Percentiles rank a stretch among this genome's conserved stretches.
These are phyloP conservation scores for Epichloe typhina DNA, from an alignment of 2,329 filamentous ascomycete species.

Conservation along the genomic window DNA sequence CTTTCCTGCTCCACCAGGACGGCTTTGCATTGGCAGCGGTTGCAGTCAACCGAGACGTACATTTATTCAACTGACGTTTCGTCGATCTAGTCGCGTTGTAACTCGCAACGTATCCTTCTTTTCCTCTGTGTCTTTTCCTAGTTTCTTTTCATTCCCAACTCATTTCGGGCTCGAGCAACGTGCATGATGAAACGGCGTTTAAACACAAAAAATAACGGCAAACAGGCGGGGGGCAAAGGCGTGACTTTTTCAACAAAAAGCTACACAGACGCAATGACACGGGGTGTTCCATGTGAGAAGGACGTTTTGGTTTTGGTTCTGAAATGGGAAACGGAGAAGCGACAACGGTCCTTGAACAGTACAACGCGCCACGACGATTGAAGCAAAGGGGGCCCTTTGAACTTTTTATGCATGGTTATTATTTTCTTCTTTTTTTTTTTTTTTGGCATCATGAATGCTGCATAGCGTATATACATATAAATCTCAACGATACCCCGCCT, in stretches of 20 bases:
- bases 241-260: conserved; percentile 32
- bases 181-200: conserved; percentile 7
- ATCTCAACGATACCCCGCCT: conserved; percentile 28
- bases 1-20: conserved; percentile 6
- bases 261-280: conserved; percentile 13
- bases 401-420: conserved; percentile 9
- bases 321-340: not conserved
- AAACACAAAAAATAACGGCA: conserved; percentile 4
- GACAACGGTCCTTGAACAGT: conserved; percentile 2
- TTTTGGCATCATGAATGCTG: conserved; percentile 14
- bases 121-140: conserved; percentile 7
- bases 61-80: conserved; percentile 6
- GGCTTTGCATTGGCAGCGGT: conserved; percentile 6
- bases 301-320: not conserved
- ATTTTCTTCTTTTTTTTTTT: conserved; percentile 8
- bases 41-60: conserved; percentile 3
- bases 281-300: not conserved
- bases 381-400: not conserved
- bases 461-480: conserved; percentile 23
- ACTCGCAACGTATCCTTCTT: not conserved
- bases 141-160: conserved; percentile 10
- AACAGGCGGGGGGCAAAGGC: conserved; percentile 9
- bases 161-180: not conserved
- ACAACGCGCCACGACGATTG: conserved; percentile 7
- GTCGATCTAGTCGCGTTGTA: not conserved